Evolutionary conservation across 345 rosid species (phyloP), one percentile per base, ranked within the genome.

Genomic region (Eucalyptus coolabah): DNA sequence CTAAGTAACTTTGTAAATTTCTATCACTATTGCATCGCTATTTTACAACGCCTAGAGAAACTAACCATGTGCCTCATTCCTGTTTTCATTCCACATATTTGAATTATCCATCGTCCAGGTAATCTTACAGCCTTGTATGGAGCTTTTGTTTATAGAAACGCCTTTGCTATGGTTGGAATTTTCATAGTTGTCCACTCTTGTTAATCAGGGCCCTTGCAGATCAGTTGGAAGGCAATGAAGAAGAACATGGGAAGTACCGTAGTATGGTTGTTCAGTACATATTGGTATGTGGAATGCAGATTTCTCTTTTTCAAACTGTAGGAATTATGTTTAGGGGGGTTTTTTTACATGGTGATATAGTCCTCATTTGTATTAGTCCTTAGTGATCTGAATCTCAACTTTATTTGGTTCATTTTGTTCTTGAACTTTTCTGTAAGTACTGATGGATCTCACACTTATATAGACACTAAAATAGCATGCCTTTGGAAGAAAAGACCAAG

Each of bases 221-320:
- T 93, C 99, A 98, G 92, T 93, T 98, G 89, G 96, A 94, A 93
- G 99, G 99, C 88, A 92, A 92, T 63, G 98, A 97, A 92, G 98
- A 95, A 86, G 95, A 95, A 90, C 96, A 98, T 88, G 91, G 89
- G 90, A 96, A 97, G 91, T 97, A 94, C 88, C 95, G 99, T 50
- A 94, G 90, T 90, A 94, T 95, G 94, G 95, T 95, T 86, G 96
- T 95, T 45, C 95, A 95, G 86, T 96, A 95, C 92, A 95, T 98
- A 88, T 88, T 90, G 94, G 99, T 97, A 91, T 89, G 82, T 54
- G 56, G 83, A 37, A 2, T 37, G 1, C 83, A 19, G 28, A 77
- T 77, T 77, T 77, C 83, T 77, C 83, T 19, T 77, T 72, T 77
- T 37, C 83, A 77, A 77, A 24, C 45, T 37, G 83, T 77, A 77